Conservation (phyloP, 768 basidiomycete genomes). For the Rhodotorula sphaerocarpa region DNA sequence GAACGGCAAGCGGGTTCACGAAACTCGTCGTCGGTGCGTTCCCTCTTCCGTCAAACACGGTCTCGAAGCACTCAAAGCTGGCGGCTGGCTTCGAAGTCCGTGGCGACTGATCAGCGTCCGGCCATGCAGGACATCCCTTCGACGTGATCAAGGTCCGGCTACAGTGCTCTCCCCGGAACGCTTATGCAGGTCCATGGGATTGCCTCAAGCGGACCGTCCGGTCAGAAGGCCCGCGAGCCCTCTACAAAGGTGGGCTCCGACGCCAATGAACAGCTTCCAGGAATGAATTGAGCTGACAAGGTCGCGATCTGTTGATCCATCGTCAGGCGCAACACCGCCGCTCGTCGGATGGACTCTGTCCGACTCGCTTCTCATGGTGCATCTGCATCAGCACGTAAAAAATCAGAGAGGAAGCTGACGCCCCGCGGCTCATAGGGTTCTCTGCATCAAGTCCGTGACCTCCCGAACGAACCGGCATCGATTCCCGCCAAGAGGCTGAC, state of each 20-base stretch:
- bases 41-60: background rate
- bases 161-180: conserved; percentile 60
- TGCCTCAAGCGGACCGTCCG: conserved; percentile 53
- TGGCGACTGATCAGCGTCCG: background rate
- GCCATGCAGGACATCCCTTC: conserved; percentile 42
- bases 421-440: conserved; percentile 45
- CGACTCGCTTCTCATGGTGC: conserved; percentile 58
- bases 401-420: no score
- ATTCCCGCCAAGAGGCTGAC: no score
- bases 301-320: background rate
- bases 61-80: no score
- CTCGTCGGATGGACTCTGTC: conserved; percentile 66
- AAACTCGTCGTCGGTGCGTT: conserved; percentile 36
- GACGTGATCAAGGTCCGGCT: conserved; percentile 66
- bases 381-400: no score
- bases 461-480: no score
- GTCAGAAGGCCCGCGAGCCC: conserved; percentile 55
- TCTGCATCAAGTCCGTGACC: background rate
- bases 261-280: background rate
- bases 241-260: conserved; percentile 56
- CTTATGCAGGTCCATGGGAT: conserved; percentile 57
- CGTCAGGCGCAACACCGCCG: conserved; percentile 57
- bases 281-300: background rate
- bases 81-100: background rate
- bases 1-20: conserved; percentile 31